A percentile compares a stretch with the other conserved stretches of the same genome.
Evolutionary conservation across 495 filamentous ascomycete genomes (phyloP).

Genomic region (Talaromyces wortmannii): DNA sequence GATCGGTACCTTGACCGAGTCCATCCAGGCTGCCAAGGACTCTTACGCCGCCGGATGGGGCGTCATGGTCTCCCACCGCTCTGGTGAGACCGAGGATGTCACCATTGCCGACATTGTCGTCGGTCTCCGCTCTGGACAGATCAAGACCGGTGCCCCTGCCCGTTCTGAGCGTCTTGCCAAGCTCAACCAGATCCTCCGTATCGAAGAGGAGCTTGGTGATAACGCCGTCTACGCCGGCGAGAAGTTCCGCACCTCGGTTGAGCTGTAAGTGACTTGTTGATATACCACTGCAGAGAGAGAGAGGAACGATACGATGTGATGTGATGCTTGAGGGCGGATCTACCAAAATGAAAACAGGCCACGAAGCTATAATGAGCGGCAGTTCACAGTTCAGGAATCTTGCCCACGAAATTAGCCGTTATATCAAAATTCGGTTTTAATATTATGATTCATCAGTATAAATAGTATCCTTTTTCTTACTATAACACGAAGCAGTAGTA

Average conservation of each 20-base stretch:
- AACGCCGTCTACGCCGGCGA: conserved; percentile 86
- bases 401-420: background rate
- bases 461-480: too few relatives aligned
- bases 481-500: too few relatives aligned
- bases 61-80: conserved; percentile 99
- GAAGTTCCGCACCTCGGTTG: conserved; percentile 85
- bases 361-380: background rate
- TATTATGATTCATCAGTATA: background rate
- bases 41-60: conserved; percentile 96
- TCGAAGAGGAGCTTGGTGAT: conserved; percentile 95
- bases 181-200: conserved; percentile 99
- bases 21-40: conserved; percentile 99
- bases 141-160: conserved; percentile 97
- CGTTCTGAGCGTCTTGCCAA: conserved; percentile 97
- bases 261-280: conserved; percentile 54
- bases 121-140: conserved; percentile 91
- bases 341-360: background rate
- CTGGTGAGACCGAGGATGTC: conserved; percentile 98
- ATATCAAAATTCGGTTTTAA: background rate
- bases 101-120: conserved; percentile 98
- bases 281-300: background rate
- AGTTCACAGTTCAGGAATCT: background rate
- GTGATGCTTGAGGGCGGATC: background rate
- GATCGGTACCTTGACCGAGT: conserved; percentile 96
- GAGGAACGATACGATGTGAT: conserved; percentile 1